A percentile compares a stretch with the other conserved stretches of the same genome.
phyloP scores from a whole-genome alignment of 2,329 filamentous ascomycete species.

The Ceratocystis destructans region DNA sequence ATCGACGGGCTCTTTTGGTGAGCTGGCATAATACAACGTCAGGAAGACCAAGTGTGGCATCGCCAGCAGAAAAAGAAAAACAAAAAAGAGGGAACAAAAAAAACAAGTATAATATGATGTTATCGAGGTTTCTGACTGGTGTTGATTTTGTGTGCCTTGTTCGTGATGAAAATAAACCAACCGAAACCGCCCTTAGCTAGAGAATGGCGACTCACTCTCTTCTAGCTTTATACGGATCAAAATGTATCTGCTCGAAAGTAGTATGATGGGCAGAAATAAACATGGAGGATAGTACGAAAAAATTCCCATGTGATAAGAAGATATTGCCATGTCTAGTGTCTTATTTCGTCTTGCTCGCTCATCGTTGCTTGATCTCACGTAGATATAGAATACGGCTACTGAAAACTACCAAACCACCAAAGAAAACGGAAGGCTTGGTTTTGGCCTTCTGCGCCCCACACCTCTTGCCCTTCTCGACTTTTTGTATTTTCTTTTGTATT shows the following conservation, averaged over 20 bases:
- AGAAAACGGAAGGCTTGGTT: no score
- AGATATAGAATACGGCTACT: no score
- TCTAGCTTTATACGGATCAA: no score
- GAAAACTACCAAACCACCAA: no score
- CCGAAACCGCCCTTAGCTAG: no score
- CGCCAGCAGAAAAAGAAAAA: neutral
- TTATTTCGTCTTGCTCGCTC: neutral
- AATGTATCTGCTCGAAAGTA: neutral
- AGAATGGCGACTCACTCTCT: no score
- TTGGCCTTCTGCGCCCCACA: neutral
- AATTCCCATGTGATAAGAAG: neutral
- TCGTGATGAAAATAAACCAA: neutral
- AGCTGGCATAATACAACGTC: conserved; percentile 1
- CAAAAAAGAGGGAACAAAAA: neutral
- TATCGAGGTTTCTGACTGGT: neutral
- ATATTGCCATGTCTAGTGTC: neutral
- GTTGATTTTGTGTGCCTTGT: neutral
- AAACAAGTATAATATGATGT: neutral
- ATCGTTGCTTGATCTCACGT: neutral
- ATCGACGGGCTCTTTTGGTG: neutral
- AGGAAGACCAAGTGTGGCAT: neutral
- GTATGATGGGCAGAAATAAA: neutral
- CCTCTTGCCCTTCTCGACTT: neutral
- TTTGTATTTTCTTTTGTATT: no score
- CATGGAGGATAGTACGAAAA: neutral